phyloP scores from a whole-genome alignment of 306 rosid species.

The Quercus mongolica region DNA sequence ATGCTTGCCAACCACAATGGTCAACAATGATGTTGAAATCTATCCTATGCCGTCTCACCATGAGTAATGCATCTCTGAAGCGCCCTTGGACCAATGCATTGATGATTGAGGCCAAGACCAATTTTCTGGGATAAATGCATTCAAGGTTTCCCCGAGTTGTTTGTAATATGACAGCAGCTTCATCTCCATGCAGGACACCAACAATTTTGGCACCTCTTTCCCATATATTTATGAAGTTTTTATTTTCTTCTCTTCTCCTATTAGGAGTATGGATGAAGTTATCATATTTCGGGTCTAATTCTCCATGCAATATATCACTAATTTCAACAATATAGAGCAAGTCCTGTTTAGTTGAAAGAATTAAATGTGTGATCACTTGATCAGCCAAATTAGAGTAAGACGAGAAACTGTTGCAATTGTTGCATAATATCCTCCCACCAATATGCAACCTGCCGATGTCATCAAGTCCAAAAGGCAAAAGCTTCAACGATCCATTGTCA shows the following conservation, averaged over 20 bases:
- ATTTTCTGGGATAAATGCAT: slow-evolving; percentile 82
- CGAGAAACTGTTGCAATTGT: slow-evolving; percentile 82
- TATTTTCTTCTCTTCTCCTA: slow-evolving; percentile 51
- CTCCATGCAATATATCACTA: slow-evolving; percentile 55
- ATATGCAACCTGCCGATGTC: slow-evolving; percentile 75
- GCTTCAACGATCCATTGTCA: slow-evolving; percentile 47
- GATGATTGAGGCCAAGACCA: slow-evolving; percentile 74
- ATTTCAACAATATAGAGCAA: slow-evolving; percentile 74
- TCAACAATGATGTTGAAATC: slow-evolving; percentile 88
- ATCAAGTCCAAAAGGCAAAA: slow-evolving; percentile 72
- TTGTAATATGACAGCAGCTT: slow-evolving; percentile 76
- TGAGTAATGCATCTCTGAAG: slow-evolving; percentile 77
- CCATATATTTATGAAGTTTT: slow-evolving; percentile 70
- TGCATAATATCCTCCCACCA: slow-evolving; percentile 63
- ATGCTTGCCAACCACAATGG: slow-evolving; percentile 70
- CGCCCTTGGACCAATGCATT: slow-evolving; percentile 78
- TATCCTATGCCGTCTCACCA: slow-evolving; percentile 96
- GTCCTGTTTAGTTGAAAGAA: slow-evolving; percentile 81
- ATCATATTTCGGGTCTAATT: slow-evolving; percentile 49
- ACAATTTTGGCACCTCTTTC: slow-evolving; percentile 89
- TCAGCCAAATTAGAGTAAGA: slow-evolving; percentile 85
- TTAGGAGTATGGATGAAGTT: slow-evolving; percentile 43
- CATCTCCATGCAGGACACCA: slow-evolving; percentile 88
- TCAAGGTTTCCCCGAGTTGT: slow-evolving; percentile 88
- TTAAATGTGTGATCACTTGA: slow-evolving; percentile 66